Evolutionary conservation across 495 filamentous ascomycete species (phyloP), one percentile per base, ranked within the genome.

Genomic region (Penicillium cosmopolitanum): DNA sequence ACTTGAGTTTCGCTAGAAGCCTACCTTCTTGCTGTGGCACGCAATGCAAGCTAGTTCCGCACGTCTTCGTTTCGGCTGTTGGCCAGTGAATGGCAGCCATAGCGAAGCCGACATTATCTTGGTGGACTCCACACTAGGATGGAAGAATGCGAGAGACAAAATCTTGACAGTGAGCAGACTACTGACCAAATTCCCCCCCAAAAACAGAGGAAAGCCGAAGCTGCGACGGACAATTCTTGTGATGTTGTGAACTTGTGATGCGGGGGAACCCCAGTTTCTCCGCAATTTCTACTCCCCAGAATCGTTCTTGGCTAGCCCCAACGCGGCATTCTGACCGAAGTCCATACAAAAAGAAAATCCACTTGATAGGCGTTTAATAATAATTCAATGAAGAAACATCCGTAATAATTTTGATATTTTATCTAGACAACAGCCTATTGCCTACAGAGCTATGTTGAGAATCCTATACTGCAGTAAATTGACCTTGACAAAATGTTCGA

Each of bases 11-110:
- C 28, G 13, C 16, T 42, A n/a, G 11, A 23, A 36, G 43, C 23
- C 21, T 61, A 68, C 66, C 67, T 75, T 76, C 56, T 73, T 76
- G 44, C 68, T 61, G 43, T 76, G 73, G 43, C 71, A 76, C n/a
- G 64, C 50, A 4, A 61, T 59, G 58, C 73, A 76, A 19, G 69
- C 73, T 34, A 74, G 55, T 51, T 71, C 73, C 7, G 73, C 73
- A 10, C 73, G 64, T 31, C 69, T 71, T 18, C 71, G 51, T 52
- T 72, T 73, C n/a, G 63, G 50, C 34, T 66, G 63, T 19, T 64
- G 64, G 31, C 60, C 60, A n/a, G 57, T 64, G 43, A 66, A 69
- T 25, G 56, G 59, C 4, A 61, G 25, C 59, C 59, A 61, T 3
- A 56, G 47, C 12, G 53, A 47, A 5, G 18, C 53, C 23, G 59